Evolutionary conservation across 2,329 filamentous ascomycete genomes (phyloP).

Genomic region (Aureobasidium lini): DNA sequence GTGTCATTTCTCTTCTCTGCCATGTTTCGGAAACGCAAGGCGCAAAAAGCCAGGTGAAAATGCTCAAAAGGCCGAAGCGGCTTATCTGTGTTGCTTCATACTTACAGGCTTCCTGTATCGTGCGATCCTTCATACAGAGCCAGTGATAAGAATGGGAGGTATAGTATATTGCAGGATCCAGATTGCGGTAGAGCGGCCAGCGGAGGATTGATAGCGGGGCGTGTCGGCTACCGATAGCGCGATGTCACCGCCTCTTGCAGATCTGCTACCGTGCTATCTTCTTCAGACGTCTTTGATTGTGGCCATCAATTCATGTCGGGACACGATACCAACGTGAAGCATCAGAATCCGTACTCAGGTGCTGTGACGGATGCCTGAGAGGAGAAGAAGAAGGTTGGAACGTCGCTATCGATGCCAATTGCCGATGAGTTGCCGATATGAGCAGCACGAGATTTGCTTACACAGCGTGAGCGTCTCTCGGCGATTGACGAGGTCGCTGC

Average conservation of each 20-base stretch:
- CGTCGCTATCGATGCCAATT: too few species aligned
- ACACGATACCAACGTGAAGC: too few species aligned
- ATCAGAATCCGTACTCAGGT: too few species aligned
- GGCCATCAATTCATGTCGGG: neutral
- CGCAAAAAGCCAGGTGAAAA: neutral
- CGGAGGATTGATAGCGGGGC: neutral
- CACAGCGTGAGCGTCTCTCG: too few species aligned
- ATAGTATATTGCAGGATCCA: neutral
- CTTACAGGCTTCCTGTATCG: too few species aligned
- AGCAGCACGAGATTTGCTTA: too few species aligned
- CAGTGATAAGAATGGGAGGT: neutral
- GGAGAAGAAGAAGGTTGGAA: too few species aligned
- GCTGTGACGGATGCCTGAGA: too few species aligned
- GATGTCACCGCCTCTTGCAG: neutral
- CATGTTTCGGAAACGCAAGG: neutral
- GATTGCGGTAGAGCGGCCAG: neutral
- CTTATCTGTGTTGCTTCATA: neutral
- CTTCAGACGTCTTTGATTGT: too few species aligned
- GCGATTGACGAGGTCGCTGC: too few species aligned
- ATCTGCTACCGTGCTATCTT: constrained; percentile 2
- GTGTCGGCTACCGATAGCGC: neutral
- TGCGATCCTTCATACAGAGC: too few species aligned
- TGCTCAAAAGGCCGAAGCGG: neutral
- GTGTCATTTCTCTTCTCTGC: neutral
- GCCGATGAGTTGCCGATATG: too few species aligned